These are phyloP conservation scores for Rhodofomes roseus DNA, from an alignment of 1,284 basidiomycete genomes.

Conservation along the genomic window DNA sequence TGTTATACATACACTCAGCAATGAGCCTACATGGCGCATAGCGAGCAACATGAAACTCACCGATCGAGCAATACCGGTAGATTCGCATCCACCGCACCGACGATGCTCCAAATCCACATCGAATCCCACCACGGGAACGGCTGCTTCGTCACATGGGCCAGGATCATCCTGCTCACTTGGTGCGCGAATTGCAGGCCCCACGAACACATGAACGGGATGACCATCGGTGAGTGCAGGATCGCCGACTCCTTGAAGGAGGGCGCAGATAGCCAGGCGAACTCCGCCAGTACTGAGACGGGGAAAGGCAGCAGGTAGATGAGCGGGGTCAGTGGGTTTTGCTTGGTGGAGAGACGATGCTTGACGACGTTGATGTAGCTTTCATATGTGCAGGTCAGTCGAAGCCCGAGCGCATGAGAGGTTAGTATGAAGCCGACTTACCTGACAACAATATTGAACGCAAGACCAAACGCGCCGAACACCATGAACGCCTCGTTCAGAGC, in stretches of 20 bases:
- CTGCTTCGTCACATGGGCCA: conserved; percentile 87
- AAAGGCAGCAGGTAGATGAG: conserved; percentile 82
- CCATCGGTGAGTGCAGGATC: conserved; percentile 61
- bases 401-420: not conserved
- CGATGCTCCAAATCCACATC: conserved; percentile 79
- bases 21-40: conserved; percentile 3
- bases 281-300: conserved; percentile 61
- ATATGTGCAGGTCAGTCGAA: not conserved
- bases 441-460: conserved; percentile 80
- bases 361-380: conserved; percentile 76
- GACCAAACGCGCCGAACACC: conserved; percentile 71
- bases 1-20: conserved; percentile 22
- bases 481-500: conserved; percentile 88
- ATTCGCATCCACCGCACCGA: conserved; percentile 85
- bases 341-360: conserved; percentile 36
- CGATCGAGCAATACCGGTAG: conserved; percentile 61
- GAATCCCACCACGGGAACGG: conserved; percentile 88
- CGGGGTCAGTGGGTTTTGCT: conserved; percentile 48
- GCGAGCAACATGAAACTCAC: conserved; percentile 39
- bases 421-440: conserved; percentile 38
- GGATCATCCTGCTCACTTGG: conserved; percentile 88
- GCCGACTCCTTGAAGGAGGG: conserved; percentile 52
- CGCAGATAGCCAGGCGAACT: conserved; percentile 79
- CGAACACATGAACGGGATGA: conserved; percentile 85
- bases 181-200: conserved; percentile 90